phyloP scores from a whole-genome alignment of 768 basidiomycete species.

The Termitomyces sp. region DNA sequence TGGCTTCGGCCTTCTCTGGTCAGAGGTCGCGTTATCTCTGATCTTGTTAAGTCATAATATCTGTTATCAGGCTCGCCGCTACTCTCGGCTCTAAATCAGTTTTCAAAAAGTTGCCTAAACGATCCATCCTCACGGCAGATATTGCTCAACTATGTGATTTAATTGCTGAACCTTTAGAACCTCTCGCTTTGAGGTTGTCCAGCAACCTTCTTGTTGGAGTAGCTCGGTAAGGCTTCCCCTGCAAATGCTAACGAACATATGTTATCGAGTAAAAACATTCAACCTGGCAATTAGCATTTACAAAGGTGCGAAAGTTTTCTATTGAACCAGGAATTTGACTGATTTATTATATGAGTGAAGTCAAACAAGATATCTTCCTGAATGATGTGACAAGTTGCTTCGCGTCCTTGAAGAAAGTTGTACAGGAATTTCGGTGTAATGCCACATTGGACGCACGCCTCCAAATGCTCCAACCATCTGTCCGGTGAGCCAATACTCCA shows the following conservation, averaged over 20 bases:
- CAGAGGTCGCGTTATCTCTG: neutral
- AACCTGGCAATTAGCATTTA: slow-evolving; percentile 27
- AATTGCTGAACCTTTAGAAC: slow-evolving; percentile 80
- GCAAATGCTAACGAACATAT: neutral
- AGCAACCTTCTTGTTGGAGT: slow-evolving; percentile 89
- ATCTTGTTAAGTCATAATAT: neutral
- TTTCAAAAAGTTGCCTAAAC: slow-evolving; percentile 77
- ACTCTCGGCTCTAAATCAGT: slow-evolving; percentile 86
- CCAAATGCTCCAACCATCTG: slow-evolving; percentile 65
- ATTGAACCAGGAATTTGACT: neutral
- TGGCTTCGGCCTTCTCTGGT: slow-evolving; percentile 89
- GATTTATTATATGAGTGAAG: slow-evolving; percentile 28
- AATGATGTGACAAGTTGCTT: slow-evolving; percentile 78
- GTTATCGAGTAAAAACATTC: neutral
- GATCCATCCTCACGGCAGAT: slow-evolving; percentile 81
- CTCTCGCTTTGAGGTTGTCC: slow-evolving; percentile 80
- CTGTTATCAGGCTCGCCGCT: slow-evolving; percentile 69
- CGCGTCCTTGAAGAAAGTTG: slow-evolving; percentile 70
- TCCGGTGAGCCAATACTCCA: slow-evolving; percentile 40
- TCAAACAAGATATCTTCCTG: slow-evolving; percentile 81
- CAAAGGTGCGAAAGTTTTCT: slow-evolving; percentile 39
- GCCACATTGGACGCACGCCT: slow-evolving; percentile 45
- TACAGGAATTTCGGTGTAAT: slow-evolving; percentile 55
- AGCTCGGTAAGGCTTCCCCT: slow-evolving; percentile 55
- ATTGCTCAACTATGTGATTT: slow-evolving; percentile 76